A percentile compares a stretch with the other conserved stretches of the same genome.
These are phyloP conservation scores for Grosmannia penicillata DNA, from an alignment of 2,329 filamentous ascomycete species.

Conservation along the genomic window DNA sequence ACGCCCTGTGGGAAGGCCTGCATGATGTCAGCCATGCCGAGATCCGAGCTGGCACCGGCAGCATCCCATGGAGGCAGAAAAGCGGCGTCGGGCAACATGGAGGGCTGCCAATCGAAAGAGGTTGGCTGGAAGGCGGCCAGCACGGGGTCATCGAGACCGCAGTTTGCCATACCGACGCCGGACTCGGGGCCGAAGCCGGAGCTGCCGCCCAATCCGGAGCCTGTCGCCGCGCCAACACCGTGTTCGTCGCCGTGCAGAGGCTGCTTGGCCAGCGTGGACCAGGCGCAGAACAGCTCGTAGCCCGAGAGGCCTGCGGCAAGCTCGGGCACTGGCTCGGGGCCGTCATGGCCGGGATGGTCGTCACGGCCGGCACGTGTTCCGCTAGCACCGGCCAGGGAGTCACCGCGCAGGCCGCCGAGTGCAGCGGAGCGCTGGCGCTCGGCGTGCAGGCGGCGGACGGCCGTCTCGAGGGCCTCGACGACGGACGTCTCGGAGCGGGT, in stretches of 20 bases:
- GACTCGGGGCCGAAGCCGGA: neutral
- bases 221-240: neutral
- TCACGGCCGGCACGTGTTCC: neutral
- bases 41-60: neutral
- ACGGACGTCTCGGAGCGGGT: conserved; percentile 4
- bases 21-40: conserved; percentile 1
- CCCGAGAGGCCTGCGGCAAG: neutral
- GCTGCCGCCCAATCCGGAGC: neutral
- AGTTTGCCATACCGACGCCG: neutral
- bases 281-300: conserved; percentile 3
- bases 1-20: conserved; percentile 2
- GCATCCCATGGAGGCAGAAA: neutral
- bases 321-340: no score
- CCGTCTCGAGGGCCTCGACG: conserved; percentile 3
- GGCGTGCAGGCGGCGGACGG: conserved; percentile 2
- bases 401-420: no score
- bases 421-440: neutral
- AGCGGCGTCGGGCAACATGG: neutral
- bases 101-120: conserved; percentile 1
- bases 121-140: conserved; percentile 1
- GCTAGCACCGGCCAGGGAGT: neutral
- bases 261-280: neutral
- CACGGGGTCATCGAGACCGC: neutral
- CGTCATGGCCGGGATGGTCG: neutral
- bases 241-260: neutral